phyloP scores from a whole-genome alignment of 768 basidiomycete species.

The Saitozyma sp. region DNA sequence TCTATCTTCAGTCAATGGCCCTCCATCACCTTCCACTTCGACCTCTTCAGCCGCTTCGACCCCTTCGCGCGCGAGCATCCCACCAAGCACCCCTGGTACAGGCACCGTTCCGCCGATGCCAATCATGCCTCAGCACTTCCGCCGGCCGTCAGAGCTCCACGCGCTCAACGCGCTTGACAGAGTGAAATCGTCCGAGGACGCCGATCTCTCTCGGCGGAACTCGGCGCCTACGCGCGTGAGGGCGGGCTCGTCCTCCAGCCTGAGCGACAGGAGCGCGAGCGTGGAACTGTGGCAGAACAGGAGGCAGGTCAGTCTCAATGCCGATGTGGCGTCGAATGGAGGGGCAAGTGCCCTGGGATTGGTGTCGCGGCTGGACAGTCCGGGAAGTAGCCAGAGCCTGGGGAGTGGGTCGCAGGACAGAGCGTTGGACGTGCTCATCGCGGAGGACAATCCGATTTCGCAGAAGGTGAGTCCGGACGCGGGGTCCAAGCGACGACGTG shows the following conservation, averaged over 20 bases:
- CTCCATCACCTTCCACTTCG: slow-evolving; percentile 88
- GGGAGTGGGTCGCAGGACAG: slow-evolving; percentile 59
- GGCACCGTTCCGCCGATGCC: slow-evolving; percentile 11
- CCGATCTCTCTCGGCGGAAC: slow-evolving; percentile 61
- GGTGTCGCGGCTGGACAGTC: slow-evolving; percentile 25
- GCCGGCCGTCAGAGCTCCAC: slow-evolving; percentile 85
- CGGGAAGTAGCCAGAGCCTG: slow-evolving; percentile 18
- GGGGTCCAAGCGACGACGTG: not conserved
- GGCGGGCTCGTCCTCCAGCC: slow-evolving; percentile 37
- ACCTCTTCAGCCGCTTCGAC: slow-evolving; percentile 89
- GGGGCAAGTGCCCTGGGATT: not conserved
- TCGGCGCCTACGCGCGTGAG: slow-evolving; percentile 64
- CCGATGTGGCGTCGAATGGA: not conserved
- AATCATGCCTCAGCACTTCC: slow-evolving; percentile 49
- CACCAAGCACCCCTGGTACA: slow-evolving; percentile 69
- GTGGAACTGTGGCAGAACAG: slow-evolving; percentile 42
- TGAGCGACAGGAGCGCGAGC: slow-evolving; percentile 36
- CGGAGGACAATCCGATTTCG: slow-evolving; percentile 97
- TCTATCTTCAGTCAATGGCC: slow-evolving; percentile 52
- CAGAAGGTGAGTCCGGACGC: slow-evolving; percentile 60
- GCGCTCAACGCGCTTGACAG: slow-evolving; percentile 80
- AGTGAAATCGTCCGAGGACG: slow-evolving; percentile 79
- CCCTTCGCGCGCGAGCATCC: slow-evolving; percentile 70
- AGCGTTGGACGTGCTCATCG: slow-evolving; percentile 88
- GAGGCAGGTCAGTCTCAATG: slow-evolving; percentile 24